Conservation (phyloP, 192 early-diverging fungal species). For the Gaertneriomyces sp. region DNA sequence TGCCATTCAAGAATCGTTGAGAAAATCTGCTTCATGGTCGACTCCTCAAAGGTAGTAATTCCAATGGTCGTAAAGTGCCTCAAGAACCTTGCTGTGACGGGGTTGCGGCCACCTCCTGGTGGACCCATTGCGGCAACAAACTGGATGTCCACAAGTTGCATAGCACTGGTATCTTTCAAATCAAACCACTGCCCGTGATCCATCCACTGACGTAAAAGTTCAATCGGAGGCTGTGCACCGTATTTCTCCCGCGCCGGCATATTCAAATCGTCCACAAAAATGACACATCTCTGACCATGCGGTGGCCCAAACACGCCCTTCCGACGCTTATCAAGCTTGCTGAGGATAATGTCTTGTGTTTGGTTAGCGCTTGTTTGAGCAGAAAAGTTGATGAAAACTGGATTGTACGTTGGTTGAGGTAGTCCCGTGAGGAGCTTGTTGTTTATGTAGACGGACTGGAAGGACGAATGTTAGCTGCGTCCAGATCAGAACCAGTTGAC, state of each 20-base stretch:
- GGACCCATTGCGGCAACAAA: slow-evolving; percentile 60
- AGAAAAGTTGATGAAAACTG: slow-evolving; percentile 64
- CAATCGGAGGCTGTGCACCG: slow-evolving; percentile 59
- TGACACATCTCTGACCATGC: slow-evolving; percentile 50
- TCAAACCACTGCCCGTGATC: slow-evolving; percentile 53
- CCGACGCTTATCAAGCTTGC: slow-evolving; percentile 55
- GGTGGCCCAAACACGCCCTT: slow-evolving; percentile 55
- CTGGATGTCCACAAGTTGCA: slow-evolving; percentile 59
- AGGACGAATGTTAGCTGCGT: too few species aligned
- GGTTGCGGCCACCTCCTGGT: slow-evolving; percentile 57
- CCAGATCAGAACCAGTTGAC: too few species aligned
- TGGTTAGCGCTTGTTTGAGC: slow-evolving; percentile 60
- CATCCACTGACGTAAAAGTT: slow-evolving; percentile 59
- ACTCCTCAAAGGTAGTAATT: slow-evolving; percentile 53
- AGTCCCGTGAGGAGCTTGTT: slow-evolving; percentile 56
- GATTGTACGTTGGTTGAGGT: slow-evolving; percentile 47
- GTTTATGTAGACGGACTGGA: slow-evolving; percentile 48
- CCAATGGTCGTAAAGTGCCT: slow-evolving; percentile 56
- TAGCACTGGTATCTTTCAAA: slow-evolving; percentile 52
- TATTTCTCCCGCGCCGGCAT: slow-evolving; percentile 63
- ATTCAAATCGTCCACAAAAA: slow-evolving; percentile 64
- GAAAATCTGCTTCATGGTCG: slow-evolving; percentile 55
- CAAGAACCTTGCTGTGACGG: slow-evolving; percentile 53
- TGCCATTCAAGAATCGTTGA: slow-evolving; percentile 58
- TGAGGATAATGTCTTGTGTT: slow-evolving; percentile 58